A percentile compares a stretch with the other conserved stretches of the same genome.
Conservation (phyloP, 1,139 yeast species). For the Scheffersomyces parashehatae region DNA sequence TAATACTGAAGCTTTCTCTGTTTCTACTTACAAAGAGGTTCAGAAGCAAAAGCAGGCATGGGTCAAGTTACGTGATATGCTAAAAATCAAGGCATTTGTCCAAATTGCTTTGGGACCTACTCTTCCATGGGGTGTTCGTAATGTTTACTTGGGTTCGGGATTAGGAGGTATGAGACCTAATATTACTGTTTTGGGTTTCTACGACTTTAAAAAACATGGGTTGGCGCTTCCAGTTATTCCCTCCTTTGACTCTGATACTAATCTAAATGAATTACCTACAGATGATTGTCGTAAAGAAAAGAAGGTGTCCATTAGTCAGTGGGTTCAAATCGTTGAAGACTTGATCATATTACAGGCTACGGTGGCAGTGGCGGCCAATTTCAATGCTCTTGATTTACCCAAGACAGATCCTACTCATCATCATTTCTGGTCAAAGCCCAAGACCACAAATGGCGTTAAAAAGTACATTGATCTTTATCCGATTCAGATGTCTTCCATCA, state of each 20-base stretch:
- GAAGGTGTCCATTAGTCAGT: conserved; percentile 69
- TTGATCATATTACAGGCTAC: conserved; percentile 89
- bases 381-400: conserved; percentile 62
- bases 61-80: conserved; percentile 75
- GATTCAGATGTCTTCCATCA: conserved; percentile 89
- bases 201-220: conserved; percentile 56
- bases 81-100: conserved; percentile 85
- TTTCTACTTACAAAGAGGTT: conserved; percentile 57
- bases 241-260: conserved; percentile 15
- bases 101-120: conserved; percentile 88
- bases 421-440: conserved; percentile 18
- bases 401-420: conserved; percentile 19
- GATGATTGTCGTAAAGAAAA: conserved; percentile 74
- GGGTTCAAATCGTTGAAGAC: conserved; percentile 94
- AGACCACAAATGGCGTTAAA: conserved; percentile 26
- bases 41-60: conserved; percentile 77
- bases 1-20: conserved; percentile 25
- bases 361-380: conserved; percentile 91
- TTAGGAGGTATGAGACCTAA: conserved; percentile 97
- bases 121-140: conserved; percentile 94
- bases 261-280: conserved; percentile 60
- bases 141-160: conserved; percentile 89
- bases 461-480: conserved; percentile 86
- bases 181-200: conserved; percentile 87
- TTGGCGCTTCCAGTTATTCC: conserved; percentile 25